Percentiles rank a stretch among this genome's conserved stretches.
phyloP scores from a whole-genome alignment of 2,329 filamentous ascomycete genomes.

The Botrytis fragariae region DNA sequence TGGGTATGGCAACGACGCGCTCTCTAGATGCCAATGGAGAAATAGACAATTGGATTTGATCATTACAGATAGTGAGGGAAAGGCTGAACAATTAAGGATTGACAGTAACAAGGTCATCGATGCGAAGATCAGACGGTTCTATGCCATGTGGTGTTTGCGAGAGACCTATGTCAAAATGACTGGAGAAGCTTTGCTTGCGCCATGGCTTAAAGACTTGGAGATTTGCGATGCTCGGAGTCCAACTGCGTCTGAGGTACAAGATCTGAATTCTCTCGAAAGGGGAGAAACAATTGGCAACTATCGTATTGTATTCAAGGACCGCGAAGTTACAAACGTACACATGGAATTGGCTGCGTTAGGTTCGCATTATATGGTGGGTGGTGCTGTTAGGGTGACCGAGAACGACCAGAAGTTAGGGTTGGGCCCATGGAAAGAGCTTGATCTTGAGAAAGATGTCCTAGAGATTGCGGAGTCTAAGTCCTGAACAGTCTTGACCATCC shows the following conservation, averaged over 20 bases:
- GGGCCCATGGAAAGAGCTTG: constrained; percentile 26
- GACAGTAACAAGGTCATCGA: constrained; percentile 47
- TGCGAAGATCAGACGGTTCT: constrained; percentile 66
- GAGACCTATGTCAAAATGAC: constrained; percentile 84
- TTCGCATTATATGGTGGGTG: constrained; percentile 36
- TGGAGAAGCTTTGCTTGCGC: constrained; percentile 71
- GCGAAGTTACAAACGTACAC: constrained; percentile 32
- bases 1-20: constrained; percentile 25
- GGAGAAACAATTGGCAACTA: constrained; percentile 30
- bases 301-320: constrained; percentile 31
- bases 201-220: constrained; percentile 69
- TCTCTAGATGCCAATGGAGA: constrained; percentile 34
- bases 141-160: constrained; percentile 74
- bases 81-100: constrained; percentile 30
- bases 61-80: constrained; percentile 18
- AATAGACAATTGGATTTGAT: constrained; percentile 26
- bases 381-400: constrained; percentile 26
- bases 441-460: constrained; percentile 33
- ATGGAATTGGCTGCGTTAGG: constrained; percentile 36
- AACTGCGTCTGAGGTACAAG: constrained; percentile 16
- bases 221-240: constrained; percentile 55
- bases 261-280: constrained; percentile 25
- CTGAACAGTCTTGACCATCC: background rate
- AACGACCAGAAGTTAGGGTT: constrained; percentile 19
- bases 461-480: constrained; percentile 25